Conservation (phyloP, 805 yeast genomes). For the Sugiyamaella qingdaonensis region DNA sequence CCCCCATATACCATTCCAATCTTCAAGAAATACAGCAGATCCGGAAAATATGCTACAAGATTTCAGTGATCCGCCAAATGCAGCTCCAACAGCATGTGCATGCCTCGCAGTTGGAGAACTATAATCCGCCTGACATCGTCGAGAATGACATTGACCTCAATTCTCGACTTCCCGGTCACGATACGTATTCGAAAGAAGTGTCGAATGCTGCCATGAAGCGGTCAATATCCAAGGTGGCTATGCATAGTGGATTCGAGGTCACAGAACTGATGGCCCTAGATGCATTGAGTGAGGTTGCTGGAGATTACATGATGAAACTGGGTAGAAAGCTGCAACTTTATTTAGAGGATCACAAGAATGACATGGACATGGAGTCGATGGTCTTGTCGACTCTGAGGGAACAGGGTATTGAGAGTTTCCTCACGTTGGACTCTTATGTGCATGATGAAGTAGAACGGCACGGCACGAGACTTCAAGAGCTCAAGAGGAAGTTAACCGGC, state of each 20-base stretch:
- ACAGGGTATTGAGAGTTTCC: constrained; percentile 74
- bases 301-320: constrained; percentile 69
- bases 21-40: constrained; percentile 81
- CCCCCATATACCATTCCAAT: constrained; percentile 57
- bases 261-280: constrained; percentile 75
- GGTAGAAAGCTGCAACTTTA: constrained; percentile 64
- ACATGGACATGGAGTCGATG: constrained; percentile 41
- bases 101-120: constrained; percentile 67
- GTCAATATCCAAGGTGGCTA: constrained; percentile 69
- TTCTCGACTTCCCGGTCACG: constrained; percentile 70
- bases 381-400: constrained; percentile 65
- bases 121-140: constrained; percentile 50
- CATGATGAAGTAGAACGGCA: constrained; percentile 70
- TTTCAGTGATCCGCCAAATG: constrained; percentile 82
- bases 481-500: constrained; percentile 58
- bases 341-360: constrained; percentile 34
- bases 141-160: constrained; percentile 79
- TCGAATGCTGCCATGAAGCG: constrained; percentile 64
- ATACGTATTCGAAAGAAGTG: constrained; percentile 52
- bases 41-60: constrained; percentile 81
- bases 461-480: constrained; percentile 61
- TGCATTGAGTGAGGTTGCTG: constrained; percentile 77
- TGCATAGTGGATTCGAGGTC: constrained; percentile 90
- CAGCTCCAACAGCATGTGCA: constrained; percentile 77
- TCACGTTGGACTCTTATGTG: constrained; percentile 66